phyloP scores from a whole-genome alignment of 2,329 filamentous ascomycete species.

The Alternaria infectoria region DNA sequence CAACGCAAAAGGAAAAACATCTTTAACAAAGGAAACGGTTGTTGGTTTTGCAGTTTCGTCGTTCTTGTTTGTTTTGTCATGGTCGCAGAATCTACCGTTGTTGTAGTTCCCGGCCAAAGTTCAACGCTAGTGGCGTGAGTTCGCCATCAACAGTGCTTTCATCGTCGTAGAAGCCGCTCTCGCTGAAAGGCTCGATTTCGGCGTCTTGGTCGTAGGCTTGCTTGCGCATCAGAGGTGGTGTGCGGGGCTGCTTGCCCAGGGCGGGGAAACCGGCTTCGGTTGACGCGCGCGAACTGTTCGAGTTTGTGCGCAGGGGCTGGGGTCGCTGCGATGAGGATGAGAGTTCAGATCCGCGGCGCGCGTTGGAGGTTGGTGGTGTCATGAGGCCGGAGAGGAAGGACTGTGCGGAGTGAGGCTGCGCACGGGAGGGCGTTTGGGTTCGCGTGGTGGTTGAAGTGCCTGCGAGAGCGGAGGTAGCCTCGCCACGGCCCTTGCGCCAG shows the following conservation, averaged over 20 bases:
- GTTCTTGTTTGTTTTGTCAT: background rate
- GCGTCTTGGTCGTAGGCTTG: constrained; percentile 67
- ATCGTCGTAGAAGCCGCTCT: constrained; percentile 58
- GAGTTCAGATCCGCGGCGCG: constrained; percentile 66
- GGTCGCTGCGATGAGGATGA: constrained; percentile 38
- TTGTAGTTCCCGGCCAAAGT: constrained; percentile 40
- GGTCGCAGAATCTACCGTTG: constrained; percentile 1
- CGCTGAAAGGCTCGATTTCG: constrained; percentile 57
- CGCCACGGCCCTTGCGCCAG: constrained; percentile 75
- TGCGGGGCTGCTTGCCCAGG: constrained; percentile 48
- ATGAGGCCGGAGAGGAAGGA: constrained; percentile 79
- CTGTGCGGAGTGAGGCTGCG: constrained; percentile 57
- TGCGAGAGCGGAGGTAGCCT: constrained; percentile 55
- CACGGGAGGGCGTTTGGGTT: constrained; percentile 43
- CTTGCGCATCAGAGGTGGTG: constrained; percentile 62
- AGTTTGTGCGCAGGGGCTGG: constrained; percentile 34
- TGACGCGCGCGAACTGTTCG: constrained; percentile 37
- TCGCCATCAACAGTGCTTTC: constrained; percentile 54
- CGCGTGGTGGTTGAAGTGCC: constrained; percentile 39
- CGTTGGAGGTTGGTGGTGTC: constrained; percentile 82
- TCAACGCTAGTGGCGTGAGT: constrained; percentile 42
- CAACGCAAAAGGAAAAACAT: background rate
- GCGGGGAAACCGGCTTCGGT: constrained; percentile 40
- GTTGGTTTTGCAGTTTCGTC: background rate
- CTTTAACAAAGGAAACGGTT: constrained; percentile 8